Conservation (phyloP, 345 rosid genomes). For the Brassica incana region DNA sequence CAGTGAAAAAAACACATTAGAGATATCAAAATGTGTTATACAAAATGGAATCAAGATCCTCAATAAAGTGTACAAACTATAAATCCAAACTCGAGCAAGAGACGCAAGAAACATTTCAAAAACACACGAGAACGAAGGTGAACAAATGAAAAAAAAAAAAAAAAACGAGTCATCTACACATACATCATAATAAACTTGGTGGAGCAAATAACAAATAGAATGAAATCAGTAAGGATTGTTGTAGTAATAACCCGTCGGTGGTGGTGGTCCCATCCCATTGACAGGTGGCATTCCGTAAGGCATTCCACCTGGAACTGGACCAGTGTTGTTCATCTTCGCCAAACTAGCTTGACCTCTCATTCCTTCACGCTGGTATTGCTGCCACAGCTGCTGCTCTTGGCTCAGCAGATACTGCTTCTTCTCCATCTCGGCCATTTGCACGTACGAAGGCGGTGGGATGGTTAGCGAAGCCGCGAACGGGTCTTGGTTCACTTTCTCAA, state of each 20-base stretch:
- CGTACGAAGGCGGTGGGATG: slow-evolving; percentile 76
- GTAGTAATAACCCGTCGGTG: slow-evolving; percentile 55
- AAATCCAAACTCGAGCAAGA: slow-evolving; percentile 30
- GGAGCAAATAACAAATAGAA: slow-evolving; percentile 18
- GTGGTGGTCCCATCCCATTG: slow-evolving; percentile 32
- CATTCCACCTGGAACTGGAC: slow-evolving; percentile 47
- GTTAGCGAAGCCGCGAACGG: slow-evolving; percentile 69
- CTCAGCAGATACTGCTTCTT: slow-evolving; percentile 64
- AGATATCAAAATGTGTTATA: slow-evolving; percentile 22
- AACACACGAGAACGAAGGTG: slow-evolving; percentile 24
- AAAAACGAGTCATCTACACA: slow-evolving; percentile 40
- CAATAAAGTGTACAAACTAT: slow-evolving; percentile 29
- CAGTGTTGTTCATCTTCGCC: slow-evolving; percentile 52
- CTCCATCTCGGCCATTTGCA: slow-evolving; percentile 87
- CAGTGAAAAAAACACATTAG: background rate
- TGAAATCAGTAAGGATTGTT: slow-evolving; percentile 40
- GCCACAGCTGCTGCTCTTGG: slow-evolving; percentile 81
- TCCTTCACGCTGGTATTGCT: slow-evolving; percentile 69
- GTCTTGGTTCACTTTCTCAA: slow-evolving; percentile 65
- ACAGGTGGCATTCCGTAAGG: slow-evolving; percentile 73
- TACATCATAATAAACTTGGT: background rate
- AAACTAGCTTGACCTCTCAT: slow-evolving; percentile 82
- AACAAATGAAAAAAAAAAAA: background rate
- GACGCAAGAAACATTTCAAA: slow-evolving; percentile 4
- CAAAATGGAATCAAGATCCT: slow-evolving; percentile 19